These are phyloP conservation scores for Jamesozyma gamospora DNA, from an alignment of 805 yeast genomes.

Conservation along the genomic window DNA sequence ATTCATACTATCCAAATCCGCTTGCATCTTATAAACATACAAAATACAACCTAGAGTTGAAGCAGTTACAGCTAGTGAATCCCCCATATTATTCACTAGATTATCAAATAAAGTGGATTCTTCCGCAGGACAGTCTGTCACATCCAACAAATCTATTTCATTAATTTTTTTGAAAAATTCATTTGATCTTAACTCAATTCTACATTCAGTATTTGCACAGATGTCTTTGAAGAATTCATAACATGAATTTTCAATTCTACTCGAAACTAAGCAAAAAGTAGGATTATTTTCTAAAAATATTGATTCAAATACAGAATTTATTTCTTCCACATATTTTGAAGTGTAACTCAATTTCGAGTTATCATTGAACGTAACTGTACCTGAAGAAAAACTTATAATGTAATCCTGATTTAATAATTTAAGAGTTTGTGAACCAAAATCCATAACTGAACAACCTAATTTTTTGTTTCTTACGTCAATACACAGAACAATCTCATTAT, in stretches of 20 bases:
- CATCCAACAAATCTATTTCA: conserved; percentile 1
- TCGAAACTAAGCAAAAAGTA: conserved; percentile 13
- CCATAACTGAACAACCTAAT: conserved; percentile 11
- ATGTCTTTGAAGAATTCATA: conserved; percentile 4
- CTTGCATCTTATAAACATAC: neutral
- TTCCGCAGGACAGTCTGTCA: neutral
- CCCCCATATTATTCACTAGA: conserved; percentile 2
- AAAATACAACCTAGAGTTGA: conserved; percentile 9
- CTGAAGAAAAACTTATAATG: neutral
- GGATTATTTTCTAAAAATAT: conserved; percentile 12
- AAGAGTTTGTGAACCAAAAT: conserved; percentile 6
- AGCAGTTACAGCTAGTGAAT: conserved; percentile 5
- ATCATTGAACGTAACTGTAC: neutral
- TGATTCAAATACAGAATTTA: conserved; percentile 8
- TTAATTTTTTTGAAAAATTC: conserved; percentile 5
- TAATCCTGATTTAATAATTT: conserved; percentile 12
- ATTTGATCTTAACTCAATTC: conserved; percentile 8
- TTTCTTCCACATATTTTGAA: conserved; percentile 7
- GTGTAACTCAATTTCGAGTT: too few relatives aligned
- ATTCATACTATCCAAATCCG: neutral
- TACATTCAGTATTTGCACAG: conserved; percentile 6
- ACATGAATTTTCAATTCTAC: conserved; percentile 9
- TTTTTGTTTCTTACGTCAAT: conserved; percentile 7
- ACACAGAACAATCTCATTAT: conserved; percentile 8
- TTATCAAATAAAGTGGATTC: conserved; percentile 4